phyloP scores from a whole-genome alignment of 805 yeast species.

The Candida oleophila region DNA sequence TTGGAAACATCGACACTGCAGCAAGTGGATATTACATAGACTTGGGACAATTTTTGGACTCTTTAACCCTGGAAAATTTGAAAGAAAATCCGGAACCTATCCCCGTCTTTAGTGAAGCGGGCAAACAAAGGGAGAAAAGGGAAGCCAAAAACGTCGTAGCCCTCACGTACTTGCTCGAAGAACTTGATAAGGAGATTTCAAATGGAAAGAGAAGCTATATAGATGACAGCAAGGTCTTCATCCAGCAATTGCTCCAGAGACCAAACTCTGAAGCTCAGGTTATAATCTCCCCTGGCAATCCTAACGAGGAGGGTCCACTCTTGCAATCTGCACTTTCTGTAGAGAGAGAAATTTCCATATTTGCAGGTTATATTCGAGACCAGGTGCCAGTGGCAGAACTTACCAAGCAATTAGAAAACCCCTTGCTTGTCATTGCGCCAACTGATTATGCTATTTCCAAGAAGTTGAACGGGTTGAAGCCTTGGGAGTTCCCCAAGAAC shows the following conservation, averaged over 20 bases:
- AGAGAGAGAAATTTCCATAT: constrained; percentile 48
- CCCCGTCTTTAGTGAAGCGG: not conserved
- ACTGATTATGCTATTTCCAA: constrained; percentile 50
- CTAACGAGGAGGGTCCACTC: constrained; percentile 13
- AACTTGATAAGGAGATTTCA: not conserved
- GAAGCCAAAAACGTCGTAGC: constrained; percentile 16
- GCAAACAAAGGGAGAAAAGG: constrained; percentile 8
- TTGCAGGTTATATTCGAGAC: constrained; percentile 72
- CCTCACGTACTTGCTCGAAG: constrained; percentile 5
- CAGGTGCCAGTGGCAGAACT: constrained; percentile 46
- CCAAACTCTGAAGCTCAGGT: too few species aligned
- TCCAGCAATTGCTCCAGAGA: not conserved
- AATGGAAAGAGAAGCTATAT: not conserved
- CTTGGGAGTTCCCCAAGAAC: constrained; percentile 77
- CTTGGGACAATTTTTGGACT: not conserved
- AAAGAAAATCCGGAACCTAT: constrained; percentile 4
- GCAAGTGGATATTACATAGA: not conserved
- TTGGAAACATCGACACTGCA: not conserved
- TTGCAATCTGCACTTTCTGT: constrained; percentile 39
- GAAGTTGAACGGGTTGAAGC: constrained; percentile 56
- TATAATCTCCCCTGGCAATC: constrained; percentile 15
- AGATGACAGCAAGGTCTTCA: not conserved
- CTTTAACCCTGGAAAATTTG: constrained; percentile 13
- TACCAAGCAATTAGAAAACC: constrained; percentile 44
- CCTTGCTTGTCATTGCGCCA: constrained; percentile 69